phyloP scores from a whole-genome alignment of 140 eudicot species.

The Anethum foeniculum region DNA sequence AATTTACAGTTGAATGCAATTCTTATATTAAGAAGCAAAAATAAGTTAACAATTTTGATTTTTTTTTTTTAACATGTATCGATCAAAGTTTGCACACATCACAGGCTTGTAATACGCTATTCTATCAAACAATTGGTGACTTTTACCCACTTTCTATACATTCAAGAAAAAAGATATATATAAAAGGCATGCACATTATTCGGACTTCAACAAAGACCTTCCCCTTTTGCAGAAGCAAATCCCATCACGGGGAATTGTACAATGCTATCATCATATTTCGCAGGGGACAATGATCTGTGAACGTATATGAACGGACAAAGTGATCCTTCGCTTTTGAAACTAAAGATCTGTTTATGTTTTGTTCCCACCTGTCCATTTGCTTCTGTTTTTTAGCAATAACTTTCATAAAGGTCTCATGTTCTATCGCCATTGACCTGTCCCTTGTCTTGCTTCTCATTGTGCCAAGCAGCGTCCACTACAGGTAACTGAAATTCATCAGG shows the following conservation, averaged over 20 bases:
- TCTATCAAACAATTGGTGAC: slow-evolving; percentile 5
- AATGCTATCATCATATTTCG: not conserved
- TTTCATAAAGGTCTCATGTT: not conserved
- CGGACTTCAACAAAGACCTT: not conserved
- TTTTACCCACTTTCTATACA: slow-evolving; percentile 6
- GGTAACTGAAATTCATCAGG: slow-evolving; percentile 98
- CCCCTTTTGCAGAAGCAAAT: slow-evolving; percentile 3
- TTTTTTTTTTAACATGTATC: not conserved
- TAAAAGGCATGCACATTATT: not conserved
- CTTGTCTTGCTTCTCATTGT: slow-evolving; percentile 38
- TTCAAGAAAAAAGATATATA: not conserved
- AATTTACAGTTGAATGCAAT: not conserved
- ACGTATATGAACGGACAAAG: not conserved
- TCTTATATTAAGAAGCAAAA: not conserved
- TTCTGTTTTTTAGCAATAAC: not conserved
- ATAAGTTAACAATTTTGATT: not conserved
- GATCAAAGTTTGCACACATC: not conserved
- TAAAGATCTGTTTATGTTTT: not conserved
- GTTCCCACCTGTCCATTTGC: not conserved
- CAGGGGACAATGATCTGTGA: not conserved
- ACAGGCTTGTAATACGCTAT: not conserved
- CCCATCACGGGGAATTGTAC: not conserved
- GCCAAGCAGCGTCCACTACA: slow-evolving; percentile 64
- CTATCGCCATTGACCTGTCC: slow-evolving; percentile 25
- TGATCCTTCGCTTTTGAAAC: not conserved